Evolutionary conservation across 768 basidiomycete species (phyloP).

Genomic region (Termitomyces sp.): DNA sequence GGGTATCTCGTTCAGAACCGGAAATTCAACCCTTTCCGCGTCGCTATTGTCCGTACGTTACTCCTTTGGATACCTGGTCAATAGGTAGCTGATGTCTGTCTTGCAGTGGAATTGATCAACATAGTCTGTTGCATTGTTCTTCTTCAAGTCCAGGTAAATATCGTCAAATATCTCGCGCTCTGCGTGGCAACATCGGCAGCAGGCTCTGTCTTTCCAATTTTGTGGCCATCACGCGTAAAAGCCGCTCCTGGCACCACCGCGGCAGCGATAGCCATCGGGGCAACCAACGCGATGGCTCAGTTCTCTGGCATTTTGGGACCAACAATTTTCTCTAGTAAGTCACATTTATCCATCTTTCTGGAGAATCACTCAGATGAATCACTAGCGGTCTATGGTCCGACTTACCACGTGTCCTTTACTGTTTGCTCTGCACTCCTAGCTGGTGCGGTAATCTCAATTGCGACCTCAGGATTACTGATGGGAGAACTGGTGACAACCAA

Average conservation of each 20-base stretch:
- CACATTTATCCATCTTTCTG: background rate
- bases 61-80: background rate
- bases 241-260: slow-evolving; percentile 10
- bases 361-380: background rate
- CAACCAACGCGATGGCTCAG: slow-evolving; percentile 8
- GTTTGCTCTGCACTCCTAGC: slow-evolving; percentile 7
- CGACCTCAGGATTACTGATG: slow-evolving; percentile 6
- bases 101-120: slow-evolving; percentile 9
- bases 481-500: slow-evolving; percentile 1
- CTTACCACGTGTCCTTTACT: slow-evolving; percentile 11
- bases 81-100: background rate
- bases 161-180: slow-evolving; percentile 9
- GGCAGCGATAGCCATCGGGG: slow-evolving; percentile 7
- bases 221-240: slow-evolving; percentile 12
- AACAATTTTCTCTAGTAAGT: slow-evolving; percentile 10
- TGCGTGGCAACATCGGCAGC: slow-evolving; percentile 11
- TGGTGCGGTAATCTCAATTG: slow-evolving; percentile 4
- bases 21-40: slow-evolving; percentile 10
- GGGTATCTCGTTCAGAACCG: slow-evolving; percentile 7
- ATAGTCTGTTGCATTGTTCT: slow-evolving; percentile 10
- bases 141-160: slow-evolving; percentile 4
- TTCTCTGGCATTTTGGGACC: slow-evolving; percentile 12
- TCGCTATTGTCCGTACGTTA: slow-evolving; percentile 5
- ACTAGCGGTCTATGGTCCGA: slow-evolving; percentile 11
- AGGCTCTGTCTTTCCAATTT: slow-evolving; percentile 7